Percentiles rank a stretch among this genome's conserved stretches.
Conservation (phyloP, 1,284 basidiomycete genomes). For the Chondrostereum purpureum region DNA sequence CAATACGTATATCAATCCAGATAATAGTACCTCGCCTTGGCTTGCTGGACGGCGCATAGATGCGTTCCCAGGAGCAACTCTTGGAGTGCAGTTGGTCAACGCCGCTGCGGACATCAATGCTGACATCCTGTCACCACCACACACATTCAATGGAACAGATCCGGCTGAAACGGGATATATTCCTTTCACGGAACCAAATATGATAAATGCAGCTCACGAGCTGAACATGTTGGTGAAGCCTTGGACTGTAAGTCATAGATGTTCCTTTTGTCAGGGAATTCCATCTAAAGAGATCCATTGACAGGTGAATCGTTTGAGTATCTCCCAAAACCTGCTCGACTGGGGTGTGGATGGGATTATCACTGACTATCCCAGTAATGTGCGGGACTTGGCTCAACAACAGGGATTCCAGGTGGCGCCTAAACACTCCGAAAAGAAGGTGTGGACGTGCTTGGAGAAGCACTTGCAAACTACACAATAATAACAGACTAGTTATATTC, state of each 20-base stretch:
- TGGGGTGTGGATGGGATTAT: slow-evolving; percentile 70
- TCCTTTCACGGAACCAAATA: slow-evolving; percentile 57
- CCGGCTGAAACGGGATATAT: slow-evolving; percentile 40
- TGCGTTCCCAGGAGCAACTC: slow-evolving; percentile 48
- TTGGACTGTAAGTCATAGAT: slow-evolving; percentile 54
- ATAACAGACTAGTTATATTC: background rate
- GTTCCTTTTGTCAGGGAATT: background rate
- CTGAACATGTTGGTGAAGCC: slow-evolving; percentile 61
- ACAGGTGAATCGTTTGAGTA: slow-evolving; percentile 56
- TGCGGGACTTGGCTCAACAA: slow-evolving; percentile 48
- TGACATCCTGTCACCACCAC: slow-evolving; percentile 62
- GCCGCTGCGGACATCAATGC: slow-evolving; percentile 65
- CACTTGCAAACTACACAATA: slow-evolving; percentile 28
- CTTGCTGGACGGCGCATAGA: slow-evolving; percentile 54
- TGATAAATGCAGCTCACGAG: slow-evolving; percentile 61
- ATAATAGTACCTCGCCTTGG: slow-evolving; percentile 47
- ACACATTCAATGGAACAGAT: slow-evolving; percentile 35
- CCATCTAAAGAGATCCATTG: slow-evolving; percentile 6
- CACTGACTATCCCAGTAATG: slow-evolving; percentile 55
- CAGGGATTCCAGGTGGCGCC: slow-evolving; percentile 44
- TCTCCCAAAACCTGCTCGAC: slow-evolving; percentile 50
- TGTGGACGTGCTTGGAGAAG: slow-evolving; percentile 49
- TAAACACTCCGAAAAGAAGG: slow-evolving; percentile 46
- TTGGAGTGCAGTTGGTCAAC: slow-evolving; percentile 49
- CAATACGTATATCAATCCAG: slow-evolving; percentile 31